phyloP scores from a whole-genome alignment of 1,139 yeast genomes.

The Blastobotrys raffinosifermentans region DNA sequence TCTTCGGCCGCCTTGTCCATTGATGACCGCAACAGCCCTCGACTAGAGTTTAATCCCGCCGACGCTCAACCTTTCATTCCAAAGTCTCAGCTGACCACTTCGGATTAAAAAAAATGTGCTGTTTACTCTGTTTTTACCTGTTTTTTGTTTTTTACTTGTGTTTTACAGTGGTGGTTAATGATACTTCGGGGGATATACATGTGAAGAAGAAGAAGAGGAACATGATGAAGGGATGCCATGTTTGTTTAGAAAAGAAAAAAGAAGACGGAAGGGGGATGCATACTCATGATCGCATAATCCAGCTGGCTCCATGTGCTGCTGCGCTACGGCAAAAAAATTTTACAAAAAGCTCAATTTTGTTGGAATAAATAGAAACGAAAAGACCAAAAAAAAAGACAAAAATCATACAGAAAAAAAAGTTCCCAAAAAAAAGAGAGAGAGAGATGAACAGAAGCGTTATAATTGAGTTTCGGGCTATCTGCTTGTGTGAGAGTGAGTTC shows the following conservation, averaged over 20 bases:
- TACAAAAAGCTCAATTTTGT: too few relatives aligned
- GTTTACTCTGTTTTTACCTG: neutral
- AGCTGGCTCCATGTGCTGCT: too few relatives aligned
- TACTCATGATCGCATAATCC: too few relatives aligned
- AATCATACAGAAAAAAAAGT: neutral
- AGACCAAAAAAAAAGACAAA: slow-evolving; percentile 2
- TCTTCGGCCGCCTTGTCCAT: slow-evolving; percentile 1
- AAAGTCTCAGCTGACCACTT: slow-evolving; percentile 15
- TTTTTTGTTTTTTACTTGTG: neutral
- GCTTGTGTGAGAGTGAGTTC: neutral
- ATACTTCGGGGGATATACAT: slow-evolving; percentile 3
- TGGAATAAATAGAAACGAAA: neutral
- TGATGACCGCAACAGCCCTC: slow-evolving; percentile 22
- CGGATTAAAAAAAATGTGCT: neutral
- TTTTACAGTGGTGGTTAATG: too few relatives aligned
- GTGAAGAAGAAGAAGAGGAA: neutral
- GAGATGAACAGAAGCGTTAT: neutral
- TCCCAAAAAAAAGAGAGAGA: neutral
- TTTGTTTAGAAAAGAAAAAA: neutral
- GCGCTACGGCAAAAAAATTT: too few relatives aligned
- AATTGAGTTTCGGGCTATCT: neutral
- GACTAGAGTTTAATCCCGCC: slow-evolving; percentile 33
- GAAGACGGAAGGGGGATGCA: too few relatives aligned
- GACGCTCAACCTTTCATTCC: slow-evolving; percentile 37
- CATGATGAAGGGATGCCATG: neutral